Percentiles rank a stretch among this genome's conserved stretches.
phyloP scores from a whole-genome alignment of 2,329 filamentous ascomycete species.

The Microdochium paspali region DNA sequence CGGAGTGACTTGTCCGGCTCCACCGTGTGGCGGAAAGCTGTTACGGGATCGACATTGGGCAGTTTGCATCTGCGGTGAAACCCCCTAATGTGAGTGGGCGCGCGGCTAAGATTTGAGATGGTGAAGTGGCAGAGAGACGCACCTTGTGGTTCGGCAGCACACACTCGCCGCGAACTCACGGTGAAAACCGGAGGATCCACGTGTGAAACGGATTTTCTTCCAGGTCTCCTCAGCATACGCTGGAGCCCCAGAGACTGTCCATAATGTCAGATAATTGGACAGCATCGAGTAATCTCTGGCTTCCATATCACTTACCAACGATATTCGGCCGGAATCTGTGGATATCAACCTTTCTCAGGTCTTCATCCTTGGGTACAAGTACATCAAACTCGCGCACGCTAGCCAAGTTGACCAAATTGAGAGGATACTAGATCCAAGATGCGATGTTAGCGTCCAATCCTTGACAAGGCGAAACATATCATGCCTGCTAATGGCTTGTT shows the following conservation, averaged over 20 bases:
- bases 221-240: conserved; percentile 64
- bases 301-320: conserved; percentile 41
- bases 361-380: conserved; percentile 40
- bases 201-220: conserved; percentile 48
- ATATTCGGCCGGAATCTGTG: conserved; percentile 65
- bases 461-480: neutral
- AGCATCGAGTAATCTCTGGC: neutral
- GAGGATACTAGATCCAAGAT: conserved; percentile 43
- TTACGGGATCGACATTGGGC: conserved; percentile 58
- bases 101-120: too few relatives aligned
- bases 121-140: too few relatives aligned
- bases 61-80: conserved; percentile 46
- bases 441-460: neutral
- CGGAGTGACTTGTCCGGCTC: conserved; percentile 52
- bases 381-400: conserved; percentile 53
- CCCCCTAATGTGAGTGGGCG: conserved; percentile 4
- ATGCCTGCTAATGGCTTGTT: too few relatives aligned
- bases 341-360: conserved; percentile 44
- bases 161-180: conserved; percentile 22
- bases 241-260: conserved; percentile 47
- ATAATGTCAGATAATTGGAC: conserved; percentile 1
- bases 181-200: conserved; percentile 35
- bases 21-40: conserved; percentile 41
- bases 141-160: conserved; percentile 57
- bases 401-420: conserved; percentile 57